phyloP scores from a whole-genome alignment of 2,329 filamentous ascomycete genomes.

The Cadophora gregata region DNA sequence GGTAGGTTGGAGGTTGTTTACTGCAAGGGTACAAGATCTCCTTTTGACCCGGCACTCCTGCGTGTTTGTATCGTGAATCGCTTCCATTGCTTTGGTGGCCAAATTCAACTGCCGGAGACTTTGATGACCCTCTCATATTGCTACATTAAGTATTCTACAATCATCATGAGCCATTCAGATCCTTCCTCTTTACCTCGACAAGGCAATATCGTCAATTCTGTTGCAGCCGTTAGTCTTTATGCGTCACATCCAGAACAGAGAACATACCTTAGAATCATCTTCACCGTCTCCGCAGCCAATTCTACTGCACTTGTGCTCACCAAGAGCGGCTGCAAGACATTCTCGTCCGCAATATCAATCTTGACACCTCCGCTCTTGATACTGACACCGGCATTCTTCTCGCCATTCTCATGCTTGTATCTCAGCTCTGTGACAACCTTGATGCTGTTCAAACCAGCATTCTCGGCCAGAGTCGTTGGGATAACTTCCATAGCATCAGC shows the following conservation, averaged over 20 bases:
- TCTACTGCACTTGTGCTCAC: slow-evolving; percentile 98
- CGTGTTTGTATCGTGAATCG: no score
- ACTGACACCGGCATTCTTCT: slow-evolving; percentile 95
- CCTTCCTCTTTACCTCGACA: slow-evolving; percentile 36
- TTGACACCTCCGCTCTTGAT: slow-evolving; percentile 98
- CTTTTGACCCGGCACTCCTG: no score
- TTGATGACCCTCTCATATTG: slow-evolving; percentile 27
- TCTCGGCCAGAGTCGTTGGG: slow-evolving; percentile 95
- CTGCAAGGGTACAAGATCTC: no score
- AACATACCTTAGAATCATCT: slow-evolving; percentile 51
- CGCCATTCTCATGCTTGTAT: slow-evolving; percentile 91
- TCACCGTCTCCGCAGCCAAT: slow-evolving; percentile 96
- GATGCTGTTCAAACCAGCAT: slow-evolving; percentile 97
- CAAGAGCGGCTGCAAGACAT: slow-evolving; percentile 92
- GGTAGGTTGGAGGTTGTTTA: no score
- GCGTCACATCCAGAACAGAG: neutral
- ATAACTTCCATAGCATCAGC: slow-evolving; percentile 97
- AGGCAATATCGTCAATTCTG: slow-evolving; percentile 42
- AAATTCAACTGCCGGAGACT: neutral
- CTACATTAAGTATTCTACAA: slow-evolving; percentile 36
- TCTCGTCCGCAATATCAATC: slow-evolving; percentile 95
- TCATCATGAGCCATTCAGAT: slow-evolving; percentile 23
- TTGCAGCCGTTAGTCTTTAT: slow-evolving; percentile 20
- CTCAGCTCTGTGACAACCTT: slow-evolving; percentile 96
- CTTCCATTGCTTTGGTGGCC: no score